Base-by-base conservation (phyloP, 192 early-diverging fungal species). In the Jimgerdemannia flammicorona region DNA sequence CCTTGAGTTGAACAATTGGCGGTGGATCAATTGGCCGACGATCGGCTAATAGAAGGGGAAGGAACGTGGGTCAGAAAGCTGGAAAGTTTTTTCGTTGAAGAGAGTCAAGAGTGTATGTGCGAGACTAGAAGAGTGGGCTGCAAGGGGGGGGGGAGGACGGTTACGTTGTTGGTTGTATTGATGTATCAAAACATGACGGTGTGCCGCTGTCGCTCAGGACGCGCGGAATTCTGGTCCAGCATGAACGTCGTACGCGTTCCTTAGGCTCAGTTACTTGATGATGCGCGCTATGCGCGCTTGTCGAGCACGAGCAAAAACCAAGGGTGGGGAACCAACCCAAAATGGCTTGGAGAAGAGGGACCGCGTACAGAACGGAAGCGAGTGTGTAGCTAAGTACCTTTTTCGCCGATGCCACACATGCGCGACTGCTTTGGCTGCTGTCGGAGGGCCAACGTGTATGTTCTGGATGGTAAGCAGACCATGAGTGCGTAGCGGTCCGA, bases 361-460 rank as follows among this genome's bases (percentile, higher is more conserved):
- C n/a, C n/a, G n/a, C n/a, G 20, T 68, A 68, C n/a, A 20, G 67
- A 20, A 68, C 17, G 67, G 49, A 54, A 11, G 49, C 49, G 49
- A 54, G 49, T 7, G 49, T 54, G 49, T 11, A 70, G 41, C 40
- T 9, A 72, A 80, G 83, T 89, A 93, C 94, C 95, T 88, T 97
- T 97, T 79, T 95, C 96, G 69, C 96, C 96, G 79, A 95, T 93
- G 68, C 96, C 96, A 78, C 96, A 97, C 95, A 96, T 97, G 72
- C 96, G 91, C 20, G 94, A 95, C 86, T 95, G 96, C 84, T 95
- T 94, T 41, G 96, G 96, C 83, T 96, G 92, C 79, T 97, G 96
- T 18, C 94, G 84, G 20, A 97, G 85, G 69, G 89, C 87, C 49
- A 95, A 84, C 68, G 81, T 81, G 77, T 90, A 91, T 3, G 77